Evolutionary conservation across 192 early-diverging fungal genomes (phyloP).

Genomic region (Geranomyces variabilis): DNA sequence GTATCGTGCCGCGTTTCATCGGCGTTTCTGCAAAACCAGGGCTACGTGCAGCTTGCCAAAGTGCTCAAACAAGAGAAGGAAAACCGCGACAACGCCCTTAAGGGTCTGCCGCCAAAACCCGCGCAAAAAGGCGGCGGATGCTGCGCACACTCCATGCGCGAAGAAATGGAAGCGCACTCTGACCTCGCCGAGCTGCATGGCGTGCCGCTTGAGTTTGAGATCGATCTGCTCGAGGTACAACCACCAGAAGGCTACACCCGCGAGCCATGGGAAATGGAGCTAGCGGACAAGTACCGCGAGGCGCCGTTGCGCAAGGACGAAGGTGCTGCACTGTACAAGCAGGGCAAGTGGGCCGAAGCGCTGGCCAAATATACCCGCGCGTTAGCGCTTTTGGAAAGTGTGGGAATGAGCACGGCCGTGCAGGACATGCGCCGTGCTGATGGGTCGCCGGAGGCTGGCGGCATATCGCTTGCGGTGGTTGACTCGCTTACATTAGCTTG

Average conservation of each 20-base stretch:
- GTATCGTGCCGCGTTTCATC: neutral
- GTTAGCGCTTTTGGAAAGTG: constrained; percentile 50
- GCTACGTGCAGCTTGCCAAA: constrained; percentile 54
- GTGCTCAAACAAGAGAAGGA: constrained; percentile 50
- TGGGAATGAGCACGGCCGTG: constrained; percentile 38
- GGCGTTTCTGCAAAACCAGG: constrained; percentile 25
- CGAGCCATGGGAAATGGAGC: constrained; percentile 57
- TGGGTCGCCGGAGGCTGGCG: constrained; percentile 8
- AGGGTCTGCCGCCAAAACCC: constrained; percentile 44
- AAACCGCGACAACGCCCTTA: constrained; percentile 36
- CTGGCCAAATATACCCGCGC: constrained; percentile 52
- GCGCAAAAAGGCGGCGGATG: constrained; percentile 34
- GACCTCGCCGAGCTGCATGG: constrained; percentile 43
- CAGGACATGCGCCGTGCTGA: constrained; percentile 40
- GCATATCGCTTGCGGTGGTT: constrained; percentile 33
- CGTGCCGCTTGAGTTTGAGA: constrained; percentile 54
- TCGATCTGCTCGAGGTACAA: constrained; percentile 52
- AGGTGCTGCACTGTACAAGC: constrained; percentile 41
- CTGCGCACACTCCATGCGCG: constrained; percentile 41
- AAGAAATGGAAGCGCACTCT: constrained; percentile 33
- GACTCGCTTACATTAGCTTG: constrained; percentile 33
- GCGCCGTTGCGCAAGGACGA: constrained; percentile 45
- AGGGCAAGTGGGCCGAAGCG: constrained; percentile 44
- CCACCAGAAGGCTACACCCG: constrained; percentile 43
- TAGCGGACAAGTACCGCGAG: constrained; percentile 51